Evolutionary conservation across 129 eudicot species (phyloP), one percentile per base, ranked within the genome.

Genomic region (Glebionis coronaria): DNA sequence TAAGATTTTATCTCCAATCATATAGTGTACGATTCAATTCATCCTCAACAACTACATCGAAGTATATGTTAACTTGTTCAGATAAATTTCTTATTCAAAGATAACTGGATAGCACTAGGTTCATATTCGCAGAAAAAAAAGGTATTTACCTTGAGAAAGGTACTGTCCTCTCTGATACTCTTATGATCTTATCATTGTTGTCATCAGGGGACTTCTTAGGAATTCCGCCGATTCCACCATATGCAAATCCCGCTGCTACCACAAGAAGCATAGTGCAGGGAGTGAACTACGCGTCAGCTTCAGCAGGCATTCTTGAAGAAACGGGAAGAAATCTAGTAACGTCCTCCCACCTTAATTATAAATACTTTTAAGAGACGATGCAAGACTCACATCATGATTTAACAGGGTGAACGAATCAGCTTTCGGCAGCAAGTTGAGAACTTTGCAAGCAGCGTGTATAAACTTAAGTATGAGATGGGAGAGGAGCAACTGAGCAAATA

Each of bases 231-330:
- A 75, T 88, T 65, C 90, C 86, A 21, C 76, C 90, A 19, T 88
- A 76, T 64, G 78, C 90, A 29, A 79, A 68, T 71, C 85, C 87
- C 20, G 81, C 58, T n/a, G 82, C 87, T 9, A 68, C 76, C 0
- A 84, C 73, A 53, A 53, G 20, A 23, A 61, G 57, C 75, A 66
- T 84, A 45, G 45, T 84, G 12, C 74, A 51, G 62, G 95, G 95
- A 16, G 85, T 88, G 44, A 84, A 85, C 62, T 88, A 79, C 8
- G 90, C 95, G 16, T 88, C 95, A 64, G 95, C 90, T 60, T 84
- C 90, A 20, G 95, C 82, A 38, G 95, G 95, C 68, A 84, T 87
- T 69, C 85, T 87, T 12, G 90, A 84, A 10, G 88, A 84, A 62
- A 82, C 90, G 0, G 90, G 95, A 61, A 82, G 63, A 52, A 76